Base-by-base conservation (phyloP, 2,329 filamentous ascomycete genomes). In the Venturiaceae sp. region DNA sequence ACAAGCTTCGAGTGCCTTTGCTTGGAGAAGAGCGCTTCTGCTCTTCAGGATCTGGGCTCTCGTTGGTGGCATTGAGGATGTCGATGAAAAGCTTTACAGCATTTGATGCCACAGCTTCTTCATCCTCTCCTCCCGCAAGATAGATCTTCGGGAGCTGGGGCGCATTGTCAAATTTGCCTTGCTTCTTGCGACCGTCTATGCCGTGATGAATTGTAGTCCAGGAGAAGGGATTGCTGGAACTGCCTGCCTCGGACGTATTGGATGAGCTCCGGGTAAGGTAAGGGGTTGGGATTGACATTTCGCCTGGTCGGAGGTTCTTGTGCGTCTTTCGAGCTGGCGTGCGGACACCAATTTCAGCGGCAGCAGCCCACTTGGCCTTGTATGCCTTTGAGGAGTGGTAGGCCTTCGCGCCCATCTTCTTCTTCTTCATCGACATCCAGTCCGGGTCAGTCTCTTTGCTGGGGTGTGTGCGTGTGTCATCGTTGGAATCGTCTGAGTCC, bases 281-380 rank as follows among this genome's bases (percentile, higher is more conserved):
- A n/a, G 54, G 54, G 9, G 54, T 41, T 44, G 54, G 54, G 3
- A 56, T 56, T 21, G 54, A 39, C 37, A 56, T 9, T 19, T 56
- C 36, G 33, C 54, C 54, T 9, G 36, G 52, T 5, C 34, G 52
- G 14, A 53, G 52, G 23, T 37, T 50, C n/a, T n/a, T 21, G 39
- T 50, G 44, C 8, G 5, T 16, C 13, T 50, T 50, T 16, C 19
- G 28, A n/a, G 44, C 23, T 28, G 44, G 44, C 16, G 44, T 50
- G 13, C 44, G 44, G n/a, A 50, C 52, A 34, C 36, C 52, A 6
- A 39, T 54, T n/a, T 54, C 52, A 36, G 52, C 52, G n/a, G 52
- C 30, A 21, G 52, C 28, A 36, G 32, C n/a, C 13, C 13, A 13
- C 36, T 13, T 13, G 13, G 36, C 36, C 36, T 13, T 16, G 13